Evolutionary conservation across 331 rosid genomes (phyloP), one percentile per base, ranked within the genome.

Genomic region (Cucumis variabilis): DNA sequence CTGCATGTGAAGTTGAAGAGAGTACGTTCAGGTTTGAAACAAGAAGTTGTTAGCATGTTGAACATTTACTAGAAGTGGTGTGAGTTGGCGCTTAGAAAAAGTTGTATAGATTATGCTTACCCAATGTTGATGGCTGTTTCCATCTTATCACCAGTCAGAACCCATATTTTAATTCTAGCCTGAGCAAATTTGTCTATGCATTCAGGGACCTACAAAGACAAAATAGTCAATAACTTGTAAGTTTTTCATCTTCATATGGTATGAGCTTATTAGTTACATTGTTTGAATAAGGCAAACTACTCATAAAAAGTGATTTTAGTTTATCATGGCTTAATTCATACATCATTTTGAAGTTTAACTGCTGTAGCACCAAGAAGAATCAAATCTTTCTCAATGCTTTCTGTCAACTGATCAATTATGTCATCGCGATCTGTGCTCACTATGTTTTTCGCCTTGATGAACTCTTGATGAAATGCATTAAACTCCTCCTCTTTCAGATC

Each of bases 291-390:
- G 13, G 28, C 51, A 73, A 74, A 44, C 82, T 41, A 74, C 10
- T 23, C 12, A 44, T 11, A 19, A 19, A 44, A 30, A 75, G 53
- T 68, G 41, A 13, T 14, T 50, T 53, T 88, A 55, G 21, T 23
- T 50, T 75, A 21, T 17, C 9, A 44, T 51, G 48, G 55, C 27
- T 85, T 63, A 87, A 90, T 85, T 80, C 95, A 28, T 91, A 97
- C 99, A 96, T 98, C 99, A 58, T 94, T 91, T 91, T 97, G 99
- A 89, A 97, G 94, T 86, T 97, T 97, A 91, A 97, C 99, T 58
- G 99, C 99, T 71, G 99, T 97, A 82, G 98, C 99, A 86, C 99
- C 99, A 37, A 97, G 99, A 89, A 96, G 98, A 92, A 96, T 94
- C 75, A 96, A 90, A 86, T 97, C 94, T 91, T 90, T 95, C 94